A percentile compares a stretch with the other conserved stretches of the same genome.
Conservation (phyloP, 1,284 basidiomycete species). For the Coniferiporia weirii region DNA sequence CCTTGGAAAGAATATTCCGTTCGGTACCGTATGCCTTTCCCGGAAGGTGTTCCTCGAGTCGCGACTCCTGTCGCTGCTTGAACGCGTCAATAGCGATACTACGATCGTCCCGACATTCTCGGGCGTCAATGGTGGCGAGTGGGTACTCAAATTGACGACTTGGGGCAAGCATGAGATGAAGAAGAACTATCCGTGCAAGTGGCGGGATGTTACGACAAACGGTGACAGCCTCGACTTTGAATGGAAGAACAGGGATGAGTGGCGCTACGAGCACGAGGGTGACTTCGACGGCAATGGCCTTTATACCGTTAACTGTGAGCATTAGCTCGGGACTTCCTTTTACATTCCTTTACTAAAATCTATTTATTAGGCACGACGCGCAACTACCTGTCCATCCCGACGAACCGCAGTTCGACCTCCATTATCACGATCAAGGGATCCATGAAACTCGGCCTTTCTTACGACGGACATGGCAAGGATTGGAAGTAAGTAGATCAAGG, state of each 20-base stretch:
- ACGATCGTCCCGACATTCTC: slow-evolving; percentile 29
- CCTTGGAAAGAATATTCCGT: slow-evolving; percentile 21
- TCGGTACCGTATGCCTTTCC: slow-evolving; percentile 29
- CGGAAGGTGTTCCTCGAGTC: slow-evolving; percentile 28
- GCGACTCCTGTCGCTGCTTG: slow-evolving; percentile 26
- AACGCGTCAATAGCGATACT: slow-evolving; percentile 27
- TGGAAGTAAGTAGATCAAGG: slow-evolving; percentile 9
- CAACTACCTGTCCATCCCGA: slow-evolving; percentile 29
- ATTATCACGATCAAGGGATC: slow-evolving; percentile 28
- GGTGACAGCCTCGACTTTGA: slow-evolving; percentile 19
- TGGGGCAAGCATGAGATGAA: slow-evolving; percentile 27
- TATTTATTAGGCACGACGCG: slow-evolving; percentile 26
- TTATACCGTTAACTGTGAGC: slow-evolving; percentile 13
- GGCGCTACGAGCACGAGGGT: slow-evolving; percentile 19
- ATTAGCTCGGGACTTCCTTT: background rate
- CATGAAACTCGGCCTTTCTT: slow-evolving; percentile 23
- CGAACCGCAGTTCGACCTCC: slow-evolving; percentile 22
- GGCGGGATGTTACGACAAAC: slow-evolving; percentile 18
- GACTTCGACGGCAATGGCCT: slow-evolving; percentile 9
- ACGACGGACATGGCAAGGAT: slow-evolving; percentile 6
- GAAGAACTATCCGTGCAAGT: slow-evolving; percentile 24
- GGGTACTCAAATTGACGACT: slow-evolving; percentile 25
- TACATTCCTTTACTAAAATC: background rate
- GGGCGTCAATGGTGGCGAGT: slow-evolving; percentile 25
- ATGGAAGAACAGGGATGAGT: slow-evolving; percentile 19